Evolutionary conservation across 768 basidiomycete species (phyloP).

Genomic region (Phaffia tasmanica): DNA sequence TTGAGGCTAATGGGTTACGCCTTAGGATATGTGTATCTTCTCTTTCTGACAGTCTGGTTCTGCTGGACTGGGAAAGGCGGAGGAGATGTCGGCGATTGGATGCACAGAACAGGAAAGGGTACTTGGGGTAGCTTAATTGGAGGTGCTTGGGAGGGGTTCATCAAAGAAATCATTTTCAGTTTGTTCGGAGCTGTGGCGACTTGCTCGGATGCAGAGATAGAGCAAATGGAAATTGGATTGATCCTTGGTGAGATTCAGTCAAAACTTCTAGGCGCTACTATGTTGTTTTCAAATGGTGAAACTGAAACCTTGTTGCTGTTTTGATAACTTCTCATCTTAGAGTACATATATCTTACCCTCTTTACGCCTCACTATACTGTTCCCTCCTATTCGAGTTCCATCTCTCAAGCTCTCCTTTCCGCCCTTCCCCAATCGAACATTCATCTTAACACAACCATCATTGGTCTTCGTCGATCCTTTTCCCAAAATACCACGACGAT

Average conservation of each 20-base stretch:
- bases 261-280: not conserved
- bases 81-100: conserved; percentile 8
- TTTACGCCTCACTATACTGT: conserved; percentile 61
- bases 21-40: conserved; percentile 40
- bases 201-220: conserved; percentile 48
- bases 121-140: conserved; percentile 37
- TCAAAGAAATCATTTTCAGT: conserved; percentile 49
- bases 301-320: conserved; percentile 4
- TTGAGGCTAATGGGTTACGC: conserved; percentile 39
- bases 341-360: conserved; percentile 60
- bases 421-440: conserved; percentile 43
- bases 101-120: not conserved
- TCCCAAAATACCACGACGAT: conserved; percentile 9
- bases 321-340: conserved; percentile 35
- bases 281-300: not conserved
- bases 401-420: conserved; percentile 36
- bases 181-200: conserved; percentile 67
- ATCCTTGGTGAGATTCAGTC: conserved; percentile 48
- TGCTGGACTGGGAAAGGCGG: conserved; percentile 1
- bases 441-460: conserved; percentile 49
- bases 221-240: conserved; percentile 52
- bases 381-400: conserved; percentile 27
- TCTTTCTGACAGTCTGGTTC: conserved; percentile 30
- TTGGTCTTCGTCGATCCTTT: conserved; percentile 40
- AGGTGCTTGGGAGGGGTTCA: conserved; percentile 48